Conservation (phyloP, 805 yeast genomes). For the Lipomyces yamadae region DNA sequence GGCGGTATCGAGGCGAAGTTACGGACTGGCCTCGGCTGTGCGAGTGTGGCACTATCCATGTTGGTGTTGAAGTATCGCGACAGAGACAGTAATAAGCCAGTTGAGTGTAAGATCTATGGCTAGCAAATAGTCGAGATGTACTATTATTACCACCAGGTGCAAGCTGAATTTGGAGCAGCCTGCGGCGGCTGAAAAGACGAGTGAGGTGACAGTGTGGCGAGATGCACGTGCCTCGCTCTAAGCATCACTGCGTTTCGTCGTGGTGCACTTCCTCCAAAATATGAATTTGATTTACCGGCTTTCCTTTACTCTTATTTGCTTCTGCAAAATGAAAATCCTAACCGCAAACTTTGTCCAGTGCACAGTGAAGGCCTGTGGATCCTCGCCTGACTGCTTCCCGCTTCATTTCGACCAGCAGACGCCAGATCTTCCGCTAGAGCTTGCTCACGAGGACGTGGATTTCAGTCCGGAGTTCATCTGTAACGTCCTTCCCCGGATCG, state of each 20-base stretch:
- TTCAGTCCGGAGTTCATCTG: constrained; percentile 79
- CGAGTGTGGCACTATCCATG: constrained; percentile 1
- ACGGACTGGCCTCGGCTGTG: constrained; percentile 11
- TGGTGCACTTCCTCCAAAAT: too few relatives aligned
- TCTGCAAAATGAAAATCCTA: constrained; percentile 72
- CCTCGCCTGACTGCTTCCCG: constrained; percentile 79
- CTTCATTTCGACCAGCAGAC: constrained; percentile 59
- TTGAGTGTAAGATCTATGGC: not conserved
- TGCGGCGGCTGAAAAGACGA: not conserved
- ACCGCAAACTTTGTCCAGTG: constrained; percentile 98
- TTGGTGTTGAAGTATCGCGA: not conserved
- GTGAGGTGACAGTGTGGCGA: constrained; percentile 1
- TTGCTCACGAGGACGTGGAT: constrained; percentile 77
- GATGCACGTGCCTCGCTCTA: not conserved
- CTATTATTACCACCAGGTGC: not conserved
- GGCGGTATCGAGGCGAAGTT: constrained; percentile 13
- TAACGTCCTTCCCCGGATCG: constrained; percentile 77
- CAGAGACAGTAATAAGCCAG: not conserved
- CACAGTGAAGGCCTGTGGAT: constrained; percentile 80
- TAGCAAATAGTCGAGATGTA: not conserved
- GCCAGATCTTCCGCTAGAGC: constrained; percentile 52
- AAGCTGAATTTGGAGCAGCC: not conserved
- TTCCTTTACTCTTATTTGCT: not conserved
- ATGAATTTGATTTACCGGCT: too few relatives aligned
- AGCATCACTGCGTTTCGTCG: too few relatives aligned